phyloP scores from a whole-genome alignment of 73 alveolate species.

The Blepharisma japonicum region DNA sequence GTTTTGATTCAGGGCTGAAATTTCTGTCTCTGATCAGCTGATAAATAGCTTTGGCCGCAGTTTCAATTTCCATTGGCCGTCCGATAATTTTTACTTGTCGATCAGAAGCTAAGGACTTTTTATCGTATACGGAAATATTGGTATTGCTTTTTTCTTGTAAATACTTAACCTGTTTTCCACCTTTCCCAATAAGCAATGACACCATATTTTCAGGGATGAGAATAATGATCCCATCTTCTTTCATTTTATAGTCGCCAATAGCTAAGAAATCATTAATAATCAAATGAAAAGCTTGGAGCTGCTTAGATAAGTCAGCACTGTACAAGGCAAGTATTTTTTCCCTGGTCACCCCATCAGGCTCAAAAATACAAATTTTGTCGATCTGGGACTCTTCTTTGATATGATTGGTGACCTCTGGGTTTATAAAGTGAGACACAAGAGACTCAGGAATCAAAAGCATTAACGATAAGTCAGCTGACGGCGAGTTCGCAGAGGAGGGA shows the following conservation, averaged over 20 bases:
- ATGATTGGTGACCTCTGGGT: too few species aligned
- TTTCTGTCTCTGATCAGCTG: constrained; percentile 21
- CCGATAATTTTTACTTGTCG: constrained; percentile 16
- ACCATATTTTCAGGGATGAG: constrained; percentile 23
- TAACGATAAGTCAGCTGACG: too few species aligned
- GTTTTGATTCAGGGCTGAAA: not conserved
- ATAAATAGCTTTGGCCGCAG: not conserved
- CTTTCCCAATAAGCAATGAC: constrained; percentile 21
- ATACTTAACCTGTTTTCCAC: constrained; percentile 6
- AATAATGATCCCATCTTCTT: constrained; percentile 7
- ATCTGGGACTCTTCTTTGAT: too few species aligned
- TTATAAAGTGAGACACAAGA: too few species aligned
- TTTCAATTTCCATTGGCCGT: constrained; percentile 5
- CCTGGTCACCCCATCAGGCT: too few species aligned
- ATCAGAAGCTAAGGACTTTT: not conserved
- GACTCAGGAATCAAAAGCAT: too few species aligned
- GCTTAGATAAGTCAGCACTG: not conserved
- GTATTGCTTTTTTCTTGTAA: not conserved
- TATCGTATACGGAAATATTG: constrained; percentile 5
- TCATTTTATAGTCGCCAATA: not conserved
- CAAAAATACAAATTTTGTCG: too few species aligned
- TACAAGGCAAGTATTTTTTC: too few species aligned
- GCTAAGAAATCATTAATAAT: not conserved
- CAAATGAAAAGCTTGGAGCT: not conserved
- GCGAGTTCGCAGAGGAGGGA: too few species aligned